A percentile compares a stretch with the other conserved stretches of the same genome.
These are phyloP conservation scores for Epichloe gansuensis DNA, from an alignment of 2,329 filamentous ascomycete species.

Conservation along the genomic window DNA sequence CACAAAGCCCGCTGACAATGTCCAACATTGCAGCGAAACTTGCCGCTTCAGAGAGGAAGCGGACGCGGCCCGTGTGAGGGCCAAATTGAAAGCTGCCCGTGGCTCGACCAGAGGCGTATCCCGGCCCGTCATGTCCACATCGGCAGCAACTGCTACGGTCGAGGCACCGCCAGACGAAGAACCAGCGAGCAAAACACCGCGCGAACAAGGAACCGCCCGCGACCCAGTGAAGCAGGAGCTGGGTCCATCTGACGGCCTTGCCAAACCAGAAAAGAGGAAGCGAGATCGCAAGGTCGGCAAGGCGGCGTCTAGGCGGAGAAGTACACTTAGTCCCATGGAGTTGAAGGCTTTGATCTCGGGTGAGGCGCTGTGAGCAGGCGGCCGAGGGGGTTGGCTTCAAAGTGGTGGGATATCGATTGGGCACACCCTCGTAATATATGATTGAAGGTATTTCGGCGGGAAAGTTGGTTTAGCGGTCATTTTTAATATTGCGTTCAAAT, in stretches of 20 bases:
- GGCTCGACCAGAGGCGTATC: slow-evolving; percentile 20
- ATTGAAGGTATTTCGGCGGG: too few species aligned
- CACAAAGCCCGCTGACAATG: slow-evolving; percentile 48
- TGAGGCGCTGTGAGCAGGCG: slow-evolving; percentile 26
- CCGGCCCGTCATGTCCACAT: slow-evolving; percentile 13
- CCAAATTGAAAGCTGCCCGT: slow-evolving; percentile 46
- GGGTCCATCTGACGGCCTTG: slow-evolving; percentile 1
- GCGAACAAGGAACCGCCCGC: slow-evolving; percentile 5
- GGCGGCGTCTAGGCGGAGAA: slow-evolving; percentile 52
- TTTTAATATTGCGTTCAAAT: too few species aligned
- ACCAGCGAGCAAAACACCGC: slow-evolving; percentile 6
- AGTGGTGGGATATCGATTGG: too few species aligned
- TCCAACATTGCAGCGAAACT: slow-evolving; percentile 51
- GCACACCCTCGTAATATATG: too few species aligned
- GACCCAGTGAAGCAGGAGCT: slow-evolving; percentile 21
- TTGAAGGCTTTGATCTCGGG: slow-evolving; percentile 51
- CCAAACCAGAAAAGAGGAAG: slow-evolving; percentile 31
- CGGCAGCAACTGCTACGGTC: neutral
- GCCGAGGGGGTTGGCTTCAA: too few species aligned
- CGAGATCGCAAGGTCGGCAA: slow-evolving; percentile 41
- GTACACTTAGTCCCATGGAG: slow-evolving; percentile 65
- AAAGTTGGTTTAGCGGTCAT: too few species aligned
- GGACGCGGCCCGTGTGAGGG: slow-evolving; percentile 49
- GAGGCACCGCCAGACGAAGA: slow-evolving; percentile 3
- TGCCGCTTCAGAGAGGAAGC: slow-evolving; percentile 52